Conservation (phyloP, 176 grass and related monocot genomes). For the Triticum turgidum region DNA sequence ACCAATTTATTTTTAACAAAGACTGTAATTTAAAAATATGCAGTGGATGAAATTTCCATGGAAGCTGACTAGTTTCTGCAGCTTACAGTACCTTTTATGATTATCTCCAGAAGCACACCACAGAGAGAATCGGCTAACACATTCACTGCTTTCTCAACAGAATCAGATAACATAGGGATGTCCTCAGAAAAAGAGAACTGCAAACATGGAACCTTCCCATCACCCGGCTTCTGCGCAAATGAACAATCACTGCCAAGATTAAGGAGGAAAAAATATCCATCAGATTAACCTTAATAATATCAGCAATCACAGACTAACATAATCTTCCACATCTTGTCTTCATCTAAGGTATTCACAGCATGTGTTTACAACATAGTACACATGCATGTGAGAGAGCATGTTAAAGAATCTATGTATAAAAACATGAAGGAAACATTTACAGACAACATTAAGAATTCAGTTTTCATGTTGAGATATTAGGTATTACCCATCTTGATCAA, state of each 20-base stretch:
- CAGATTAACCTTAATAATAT: conserved; percentile 24
- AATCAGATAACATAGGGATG: conserved; percentile 53
- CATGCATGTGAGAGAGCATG: background rate
- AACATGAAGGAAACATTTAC: background rate
- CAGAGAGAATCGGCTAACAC: conserved; percentile 67
- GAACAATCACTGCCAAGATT: conserved; percentile 59
- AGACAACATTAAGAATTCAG: background rate
- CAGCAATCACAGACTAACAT: background rate
- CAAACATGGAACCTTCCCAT: conserved; percentile 54
- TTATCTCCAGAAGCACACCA: conserved; percentile 80
- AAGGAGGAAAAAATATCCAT: conserved; percentile 10
- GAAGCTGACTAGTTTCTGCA: background rate
- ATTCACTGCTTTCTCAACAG: conserved; percentile 71
- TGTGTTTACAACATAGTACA: background rate
- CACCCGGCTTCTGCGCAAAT: conserved; percentile 31
- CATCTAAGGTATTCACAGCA: background rate
- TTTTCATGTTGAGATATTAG: conserved; percentile 18
- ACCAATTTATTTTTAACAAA: background rate
- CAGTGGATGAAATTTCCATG: conserved; percentile 6
- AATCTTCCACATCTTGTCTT: background rate
- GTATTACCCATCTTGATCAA: background rate
- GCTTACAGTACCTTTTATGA: conserved; percentile 76
- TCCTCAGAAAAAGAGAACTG: conserved; percentile 67
- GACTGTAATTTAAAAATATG: conserved; percentile 2
- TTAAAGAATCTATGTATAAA: background rate